phyloP scores from a whole-genome alignment of 768 basidiomycete species.

The Boletus insuetus region DNA sequence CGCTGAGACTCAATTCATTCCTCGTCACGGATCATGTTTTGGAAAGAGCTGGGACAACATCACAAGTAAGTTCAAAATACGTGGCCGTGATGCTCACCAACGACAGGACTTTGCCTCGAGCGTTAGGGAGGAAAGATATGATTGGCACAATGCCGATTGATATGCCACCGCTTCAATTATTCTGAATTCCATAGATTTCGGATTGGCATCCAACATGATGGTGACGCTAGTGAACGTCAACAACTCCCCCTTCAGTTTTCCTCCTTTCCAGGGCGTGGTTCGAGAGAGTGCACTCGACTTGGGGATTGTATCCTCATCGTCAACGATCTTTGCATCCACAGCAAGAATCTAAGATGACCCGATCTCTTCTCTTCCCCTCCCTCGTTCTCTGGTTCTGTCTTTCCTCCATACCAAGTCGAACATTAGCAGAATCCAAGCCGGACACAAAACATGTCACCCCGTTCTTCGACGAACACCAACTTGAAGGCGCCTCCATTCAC shows the following conservation, averaged over 20 bases:
- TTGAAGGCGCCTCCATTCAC: not conserved
- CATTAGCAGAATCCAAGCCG: not conserved
- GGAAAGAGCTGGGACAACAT: no score
- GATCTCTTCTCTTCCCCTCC: slow-evolving; percentile 1
- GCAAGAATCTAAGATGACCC: slow-evolving; percentile 9
- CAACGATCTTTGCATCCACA: not conserved
- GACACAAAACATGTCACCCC: slow-evolving; percentile 2
- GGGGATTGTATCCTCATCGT: not conserved
- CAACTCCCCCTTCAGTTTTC: not conserved
- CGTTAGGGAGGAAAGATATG: no score
- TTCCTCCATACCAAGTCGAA: not conserved
- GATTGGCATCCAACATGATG: slow-evolving; percentile 1
- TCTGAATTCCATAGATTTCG: slow-evolving; percentile 15
- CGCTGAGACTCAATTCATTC: no score
- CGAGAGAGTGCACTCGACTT: not conserved
- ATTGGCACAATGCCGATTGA: not conserved
- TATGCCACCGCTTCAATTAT: not conserved
- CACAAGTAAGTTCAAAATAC: no score
- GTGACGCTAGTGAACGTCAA: not conserved
- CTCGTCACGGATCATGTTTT: no score
- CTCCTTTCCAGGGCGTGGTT: not conserved
- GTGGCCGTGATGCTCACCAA: no score
- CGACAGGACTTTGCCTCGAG: no score
- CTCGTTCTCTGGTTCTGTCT: slow-evolving; percentile 14
- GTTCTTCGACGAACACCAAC: not conserved